Percentiles rank a stretch among this genome's conserved stretches.
Conservation (phyloP, 805 yeast species). For the Suhomyces sp. region DNA sequence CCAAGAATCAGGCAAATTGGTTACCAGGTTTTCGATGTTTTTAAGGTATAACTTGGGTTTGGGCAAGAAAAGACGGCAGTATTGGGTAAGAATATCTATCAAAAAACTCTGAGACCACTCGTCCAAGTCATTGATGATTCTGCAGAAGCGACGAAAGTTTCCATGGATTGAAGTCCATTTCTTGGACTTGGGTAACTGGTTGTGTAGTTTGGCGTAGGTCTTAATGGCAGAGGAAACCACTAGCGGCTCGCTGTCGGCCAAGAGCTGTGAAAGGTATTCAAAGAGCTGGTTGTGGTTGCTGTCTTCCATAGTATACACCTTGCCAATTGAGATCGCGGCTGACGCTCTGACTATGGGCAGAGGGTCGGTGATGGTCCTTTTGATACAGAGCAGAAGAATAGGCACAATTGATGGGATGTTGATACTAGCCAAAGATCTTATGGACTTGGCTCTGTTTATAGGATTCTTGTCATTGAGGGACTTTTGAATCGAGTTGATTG, state of each 20-base stretch:
- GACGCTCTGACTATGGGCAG: slow-evolving; percentile 78
- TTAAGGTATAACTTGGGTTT: slow-evolving; percentile 44
- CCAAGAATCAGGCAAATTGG: slow-evolving; percentile 45
- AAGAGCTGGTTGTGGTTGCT: slow-evolving; percentile 49
- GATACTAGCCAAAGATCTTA: slow-evolving; percentile 80
- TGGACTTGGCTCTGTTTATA: slow-evolving; percentile 64
- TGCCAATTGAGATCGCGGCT: slow-evolving; percentile 71
- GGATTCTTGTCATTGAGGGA: slow-evolving; percentile 69
- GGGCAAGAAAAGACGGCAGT: slow-evolving; percentile 59
- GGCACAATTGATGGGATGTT: slow-evolving; percentile 78
- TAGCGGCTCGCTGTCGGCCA: slow-evolving; percentile 61
- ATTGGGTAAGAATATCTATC: slow-evolving; percentile 63
- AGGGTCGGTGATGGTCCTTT: slow-evolving; percentile 63
- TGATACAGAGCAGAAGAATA: slow-evolving; percentile 69
- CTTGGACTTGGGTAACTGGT: slow-evolving; percentile 35
- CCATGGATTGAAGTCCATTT: slow-evolving; percentile 69
- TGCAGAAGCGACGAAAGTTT: slow-evolving; percentile 58
- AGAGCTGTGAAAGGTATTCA: slow-evolving; percentile 47
- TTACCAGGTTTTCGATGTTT: slow-evolving; percentile 26
- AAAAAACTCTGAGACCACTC: slow-evolving; percentile 65
- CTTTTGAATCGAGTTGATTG: slow-evolving; percentile 90
- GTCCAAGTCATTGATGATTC: slow-evolving; percentile 52
- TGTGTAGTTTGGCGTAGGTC: slow-evolving; percentile 47
- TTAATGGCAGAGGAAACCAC: slow-evolving; percentile 73
- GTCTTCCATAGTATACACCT: slow-evolving; percentile 35